Conservation (phyloP, 139 green algal species). For the Zygnema circumcarinatum region DNA sequence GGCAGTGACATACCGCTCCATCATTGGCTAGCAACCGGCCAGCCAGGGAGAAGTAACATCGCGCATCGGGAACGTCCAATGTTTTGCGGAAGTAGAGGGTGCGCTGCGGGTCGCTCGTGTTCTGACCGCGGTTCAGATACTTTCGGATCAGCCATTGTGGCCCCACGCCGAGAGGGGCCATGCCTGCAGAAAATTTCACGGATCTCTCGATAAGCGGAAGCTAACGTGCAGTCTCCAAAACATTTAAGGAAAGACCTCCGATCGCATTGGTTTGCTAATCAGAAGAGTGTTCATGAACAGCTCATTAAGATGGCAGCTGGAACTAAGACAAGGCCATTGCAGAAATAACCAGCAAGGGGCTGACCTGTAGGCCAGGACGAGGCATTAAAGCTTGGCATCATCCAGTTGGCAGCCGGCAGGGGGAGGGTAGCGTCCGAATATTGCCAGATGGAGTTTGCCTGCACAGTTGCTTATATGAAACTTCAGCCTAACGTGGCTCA, state of each 20-base stretch:
- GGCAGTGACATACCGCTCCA: conserved; percentile 10
- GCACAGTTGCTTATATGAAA: no score
- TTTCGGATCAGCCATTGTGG: conserved; percentile 1
- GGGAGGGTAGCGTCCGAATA: background rate
- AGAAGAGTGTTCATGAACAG: no score
- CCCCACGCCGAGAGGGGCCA: conserved; percentile 7
- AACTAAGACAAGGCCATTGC: no score
- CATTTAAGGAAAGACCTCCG: no score
- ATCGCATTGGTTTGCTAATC: no score
- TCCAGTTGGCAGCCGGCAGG: background rate
- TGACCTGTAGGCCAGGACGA: background rate
- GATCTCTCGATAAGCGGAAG: no score
- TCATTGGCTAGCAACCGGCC: conserved; percentile 25
- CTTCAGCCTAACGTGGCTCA: no score
- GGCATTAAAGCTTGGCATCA: background rate
- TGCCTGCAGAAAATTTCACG: background rate
- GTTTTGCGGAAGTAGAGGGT: conserved; percentile 41
- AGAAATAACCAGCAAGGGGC: no score
- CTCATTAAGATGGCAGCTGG: no score
- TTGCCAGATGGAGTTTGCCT: conserved; percentile 6
- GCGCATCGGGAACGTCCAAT: conserved; percentile 8
- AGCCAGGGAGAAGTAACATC: conserved; percentile 30
- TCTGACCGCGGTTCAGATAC: background rate
- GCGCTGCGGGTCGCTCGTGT: background rate
- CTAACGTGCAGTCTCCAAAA: no score